Base-by-base conservation (phyloP, 2,329 filamentous ascomycete species). In the Cladosporium sp. region DNA sequence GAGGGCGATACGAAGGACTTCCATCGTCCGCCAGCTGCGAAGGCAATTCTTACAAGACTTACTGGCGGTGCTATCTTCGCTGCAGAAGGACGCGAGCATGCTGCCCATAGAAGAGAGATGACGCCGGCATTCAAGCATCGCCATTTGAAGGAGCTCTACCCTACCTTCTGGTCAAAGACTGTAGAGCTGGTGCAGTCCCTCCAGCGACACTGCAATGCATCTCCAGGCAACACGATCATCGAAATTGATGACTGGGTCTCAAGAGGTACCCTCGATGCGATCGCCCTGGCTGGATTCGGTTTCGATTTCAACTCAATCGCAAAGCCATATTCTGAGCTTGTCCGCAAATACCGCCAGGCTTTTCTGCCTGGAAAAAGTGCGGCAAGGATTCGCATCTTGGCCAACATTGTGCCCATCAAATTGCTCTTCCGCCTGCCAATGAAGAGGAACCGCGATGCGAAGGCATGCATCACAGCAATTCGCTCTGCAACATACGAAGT, bases 101-200 rank as follows among this genome's bases (percentile, higher is more conserved):
- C 78, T 67, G 80, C 80, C 60, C 81, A 85, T 67, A 86, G 93
- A 57, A 93, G 91, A 76, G 88, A 90, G 66, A 85, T 96, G 21
- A 87, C 90, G 80, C 92, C 92, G 0, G 91, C 92, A 1, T 97
- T 97, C 77, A 85, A 88, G n/a, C 96, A 92, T 74, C 86, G 92
- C 26, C 91, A 96, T 73, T 83, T 96, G 76, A 96, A 95, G 75
- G 86, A 94, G 67, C 80, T 97, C 15, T 95, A 96, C 72, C 90
- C 92, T 0, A 80, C 90, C 6, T 96, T 97, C 78, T 97, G 92
- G 92, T 73, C 79, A 24, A 96, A 96, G 78, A 61, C 58, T 0
- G 36, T 59, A 1, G 64, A 61, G 64, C 58, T 66, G 6, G 47
- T 65, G 1, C 30, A 30, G 10, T 65, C 55, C 6, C 44, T 65